Percentiles rank a stretch among this genome's conserved stretches.
Conservation (phyloP, 148 eudicot genomes). For the Simmondsia chinensis region DNA sequence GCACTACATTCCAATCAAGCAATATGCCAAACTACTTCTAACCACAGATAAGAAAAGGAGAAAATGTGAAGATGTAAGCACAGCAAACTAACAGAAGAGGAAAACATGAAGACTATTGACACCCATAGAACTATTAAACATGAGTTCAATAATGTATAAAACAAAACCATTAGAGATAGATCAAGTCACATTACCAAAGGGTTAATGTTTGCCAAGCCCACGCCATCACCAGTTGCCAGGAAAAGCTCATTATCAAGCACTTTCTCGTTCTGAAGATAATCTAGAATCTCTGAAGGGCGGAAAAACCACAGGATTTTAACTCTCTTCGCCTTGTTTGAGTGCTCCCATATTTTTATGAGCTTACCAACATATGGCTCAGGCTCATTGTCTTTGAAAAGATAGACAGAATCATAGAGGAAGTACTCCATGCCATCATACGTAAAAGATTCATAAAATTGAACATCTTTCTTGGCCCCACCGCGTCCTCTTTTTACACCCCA, state of each 20-base stretch:
- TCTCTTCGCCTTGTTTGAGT: conserved; percentile 20
- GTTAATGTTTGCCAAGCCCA: conserved; percentile 42
- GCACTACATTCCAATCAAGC: too few species aligned
- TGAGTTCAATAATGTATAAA: not conserved
- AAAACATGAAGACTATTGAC: too few species aligned
- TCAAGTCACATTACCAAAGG: conserved; percentile 36
- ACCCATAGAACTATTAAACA: not conserved
- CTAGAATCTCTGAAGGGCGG: conserved; percentile 47
- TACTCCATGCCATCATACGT: conserved; percentile 32
- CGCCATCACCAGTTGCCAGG: conserved; percentile 55
- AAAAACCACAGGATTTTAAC: conserved; percentile 74
- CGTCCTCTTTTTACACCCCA: conserved; percentile 60
- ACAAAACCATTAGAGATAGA: not conserved
- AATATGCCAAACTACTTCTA: too few species aligned
- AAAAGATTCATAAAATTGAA: conserved; percentile 49
- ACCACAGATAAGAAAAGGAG: too few species aligned
- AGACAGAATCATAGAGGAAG: conserved; percentile 37
- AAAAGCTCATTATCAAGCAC: conserved; percentile 44
- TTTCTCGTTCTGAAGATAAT: conserved; percentile 21
- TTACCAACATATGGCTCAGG: conserved; percentile 41
- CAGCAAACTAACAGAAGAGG: too few species aligned
- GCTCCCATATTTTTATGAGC: conserved; percentile 48
- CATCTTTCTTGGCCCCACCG: conserved; percentile 35
- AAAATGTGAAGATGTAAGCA: too few species aligned
- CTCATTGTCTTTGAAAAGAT: conserved; percentile 28